These are phyloP conservation scores for Cryptomeria japonica DNA, from an alignment of 75 land plant species.

Conservation along the genomic window DNA sequence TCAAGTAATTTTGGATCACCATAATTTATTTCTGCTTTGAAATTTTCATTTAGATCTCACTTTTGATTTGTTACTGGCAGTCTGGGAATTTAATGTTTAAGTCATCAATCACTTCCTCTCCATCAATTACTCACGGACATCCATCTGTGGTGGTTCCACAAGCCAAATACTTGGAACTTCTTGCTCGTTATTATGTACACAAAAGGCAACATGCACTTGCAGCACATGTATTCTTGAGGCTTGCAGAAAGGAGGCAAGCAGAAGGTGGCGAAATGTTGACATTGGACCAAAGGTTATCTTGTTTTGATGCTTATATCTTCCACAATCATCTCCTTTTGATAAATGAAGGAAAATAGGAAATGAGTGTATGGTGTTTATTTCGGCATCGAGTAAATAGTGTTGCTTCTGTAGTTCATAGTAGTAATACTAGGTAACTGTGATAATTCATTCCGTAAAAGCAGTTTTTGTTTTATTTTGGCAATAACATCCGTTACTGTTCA, in stretches of 20 bases:
- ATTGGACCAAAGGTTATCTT: slow-evolving; percentile 78
- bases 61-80: slow-evolving; percentile 4
- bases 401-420: neutral
- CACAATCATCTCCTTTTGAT: neutral
- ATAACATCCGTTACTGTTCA: neutral
- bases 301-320: neutral
- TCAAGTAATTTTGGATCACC: neutral
- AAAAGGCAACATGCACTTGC: slow-evolving; percentile 92
- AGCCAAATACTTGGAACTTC: slow-evolving; percentile 80
- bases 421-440: neutral
- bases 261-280: slow-evolving; percentile 57
- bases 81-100: slow-evolving; percentile 10
- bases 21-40: neutral
- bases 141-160: slow-evolving; percentile 44
- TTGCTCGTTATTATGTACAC: slow-evolving; percentile 88
- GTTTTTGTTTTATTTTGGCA: neutral
- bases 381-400: neutral
- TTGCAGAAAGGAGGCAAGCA: slow-evolving; percentile 80
- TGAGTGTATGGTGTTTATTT: neutral
- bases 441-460: neutral
- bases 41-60: neutral
- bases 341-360: neutral
- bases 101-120: slow-evolving; percentile 22
- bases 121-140: slow-evolving; percentile 32
- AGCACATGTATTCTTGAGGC: slow-evolving; percentile 79